Conservation (phyloP, 257 asterid species). For the Nicotiana otophora region DNA sequence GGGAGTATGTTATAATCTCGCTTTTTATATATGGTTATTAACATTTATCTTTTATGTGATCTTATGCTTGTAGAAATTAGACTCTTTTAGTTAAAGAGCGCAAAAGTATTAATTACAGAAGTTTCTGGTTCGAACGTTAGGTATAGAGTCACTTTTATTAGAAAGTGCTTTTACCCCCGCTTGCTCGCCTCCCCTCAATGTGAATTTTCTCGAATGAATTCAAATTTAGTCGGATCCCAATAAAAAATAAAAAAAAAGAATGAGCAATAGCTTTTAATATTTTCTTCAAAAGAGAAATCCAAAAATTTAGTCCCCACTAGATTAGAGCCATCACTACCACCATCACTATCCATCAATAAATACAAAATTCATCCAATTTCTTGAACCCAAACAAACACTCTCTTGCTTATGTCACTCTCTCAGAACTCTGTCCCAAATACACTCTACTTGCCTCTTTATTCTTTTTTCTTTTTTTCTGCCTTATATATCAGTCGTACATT, state of each 20-base stretch:
- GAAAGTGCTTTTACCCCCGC: no score
- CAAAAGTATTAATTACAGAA: no score
- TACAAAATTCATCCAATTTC: slow-evolving; percentile 17
- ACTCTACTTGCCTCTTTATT: background rate
- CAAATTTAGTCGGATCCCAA: no score
- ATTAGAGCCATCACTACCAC: slow-evolving; percentile 36
- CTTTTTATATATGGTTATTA: no score
- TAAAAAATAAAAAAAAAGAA: background rate
- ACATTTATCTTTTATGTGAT: no score
- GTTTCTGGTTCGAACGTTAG: no score
- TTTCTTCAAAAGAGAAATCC: slow-evolving; percentile 12
- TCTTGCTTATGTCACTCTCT: slow-evolving; percentile 34
- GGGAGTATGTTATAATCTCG: no score
- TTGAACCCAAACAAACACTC: slow-evolving; percentile 11
- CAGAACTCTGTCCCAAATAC: slow-evolving; percentile 30
- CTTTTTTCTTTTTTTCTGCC: background rate
- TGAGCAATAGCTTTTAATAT: background rate
- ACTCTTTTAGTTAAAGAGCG: no score
- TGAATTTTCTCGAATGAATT: no score
- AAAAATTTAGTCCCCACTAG: slow-evolving; percentile 14
- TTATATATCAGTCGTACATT: slow-evolving; percentile 17
- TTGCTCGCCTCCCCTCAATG: no score
- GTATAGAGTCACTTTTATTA: no score
- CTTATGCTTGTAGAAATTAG: no score
- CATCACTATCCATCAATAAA: slow-evolving; percentile 21